A percentile compares a stretch with the other conserved stretches of the same genome.
Evolutionary conservation across 2,329 filamentous ascomycete genomes (phyloP).

Genomic region (Fusarium hainanense): DNA sequence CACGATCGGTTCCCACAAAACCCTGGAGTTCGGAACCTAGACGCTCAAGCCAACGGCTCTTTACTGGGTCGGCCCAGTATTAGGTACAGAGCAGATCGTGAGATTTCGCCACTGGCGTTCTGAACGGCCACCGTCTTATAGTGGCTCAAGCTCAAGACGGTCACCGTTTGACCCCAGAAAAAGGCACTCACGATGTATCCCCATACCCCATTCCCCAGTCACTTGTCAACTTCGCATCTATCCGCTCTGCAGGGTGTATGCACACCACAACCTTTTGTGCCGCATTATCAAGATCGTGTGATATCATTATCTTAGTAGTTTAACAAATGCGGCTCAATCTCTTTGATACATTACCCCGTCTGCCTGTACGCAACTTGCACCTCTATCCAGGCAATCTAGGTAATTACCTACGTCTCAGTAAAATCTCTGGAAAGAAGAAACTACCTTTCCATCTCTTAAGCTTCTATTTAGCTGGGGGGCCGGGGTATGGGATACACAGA

Average conservation of each 20-base stretch:
- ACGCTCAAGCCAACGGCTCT: conserved; percentile 30
- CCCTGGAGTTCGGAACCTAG: conserved; percentile 3
- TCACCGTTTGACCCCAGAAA: conserved; percentile 32
- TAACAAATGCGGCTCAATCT: not conserved
- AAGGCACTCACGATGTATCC: conserved; percentile 21
- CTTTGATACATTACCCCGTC: not conserved
- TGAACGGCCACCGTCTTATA: conserved; percentile 34
- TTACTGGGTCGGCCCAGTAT: conserved; percentile 8
- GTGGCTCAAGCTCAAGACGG: conserved; percentile 14
- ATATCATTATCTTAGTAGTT: not conserved
- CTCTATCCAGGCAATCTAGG: not conserved
- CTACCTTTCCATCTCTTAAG: not conserved
- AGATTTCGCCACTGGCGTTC: conserved; percentile 20
- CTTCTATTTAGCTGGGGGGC: not conserved
- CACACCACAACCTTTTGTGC: conserved; percentile 13
- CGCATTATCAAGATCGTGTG: conserved; percentile 15
- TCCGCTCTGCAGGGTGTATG: conserved; percentile 6
- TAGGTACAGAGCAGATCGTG: conserved; percentile 15
- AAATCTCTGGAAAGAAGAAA: not conserved
- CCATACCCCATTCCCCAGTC: not conserved
- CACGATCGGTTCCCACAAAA: conserved; percentile 26
- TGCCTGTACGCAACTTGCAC: not conserved
- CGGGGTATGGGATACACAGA: no score
- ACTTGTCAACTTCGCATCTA: conserved; percentile 18
- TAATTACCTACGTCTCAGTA: not conserved